Evolutionary conservation across 2,329 filamentous ascomycete species (phyloP), one percentile per base, ranked within the genome.

Genomic region (Bertia moriformis): DNA sequence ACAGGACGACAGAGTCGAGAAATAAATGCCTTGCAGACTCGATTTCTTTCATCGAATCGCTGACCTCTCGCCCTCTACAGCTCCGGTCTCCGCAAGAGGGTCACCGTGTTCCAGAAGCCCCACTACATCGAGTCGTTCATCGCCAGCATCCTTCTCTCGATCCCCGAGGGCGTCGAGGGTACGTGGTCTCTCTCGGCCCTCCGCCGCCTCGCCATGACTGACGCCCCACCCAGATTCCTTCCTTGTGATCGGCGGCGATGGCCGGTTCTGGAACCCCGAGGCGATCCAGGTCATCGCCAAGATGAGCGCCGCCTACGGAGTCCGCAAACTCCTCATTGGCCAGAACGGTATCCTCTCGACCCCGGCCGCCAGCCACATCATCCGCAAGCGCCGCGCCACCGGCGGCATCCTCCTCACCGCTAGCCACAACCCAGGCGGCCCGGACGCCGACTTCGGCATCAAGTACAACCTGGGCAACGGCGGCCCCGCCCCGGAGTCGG

Each of bases 401-500:
- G 91, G 91, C 54, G 91, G 91, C 57, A 98, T 98, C 54, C 71
- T 98, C 44, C 68, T 98, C 62, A 98, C 91, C 45, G 91, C 91
- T 50, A 94, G 86, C 60, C 91, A 98, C 71, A 98, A 98, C 67
- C 88, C 91, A 43, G 91, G 91, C 61, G 91, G 88, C 39, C 91
- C 91, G 45, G 82, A 76, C 50, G 83, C 91, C 58, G 91, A 98
- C 64, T 96, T 98, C 53, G 91, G 91, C 51, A 98, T 98, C 78
- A 98, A 98, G 69, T 98, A 98, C 75, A 98, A 98, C 71, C 71
- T 98, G 43, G 71, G 86, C 59, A 96, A 98, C 56, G 91, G 91
- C 51, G 91, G 88, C 41, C 91, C 91, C 33, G 91, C 91, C 41
- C 91, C 91, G 42, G 91, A 98, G 63, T 81, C 83, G 40, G 85